These are phyloP conservation scores for Xylaria multiplex DNA, from an alignment of 2,329 filamentous ascomycete genomes.

Conservation along the genomic window DNA sequence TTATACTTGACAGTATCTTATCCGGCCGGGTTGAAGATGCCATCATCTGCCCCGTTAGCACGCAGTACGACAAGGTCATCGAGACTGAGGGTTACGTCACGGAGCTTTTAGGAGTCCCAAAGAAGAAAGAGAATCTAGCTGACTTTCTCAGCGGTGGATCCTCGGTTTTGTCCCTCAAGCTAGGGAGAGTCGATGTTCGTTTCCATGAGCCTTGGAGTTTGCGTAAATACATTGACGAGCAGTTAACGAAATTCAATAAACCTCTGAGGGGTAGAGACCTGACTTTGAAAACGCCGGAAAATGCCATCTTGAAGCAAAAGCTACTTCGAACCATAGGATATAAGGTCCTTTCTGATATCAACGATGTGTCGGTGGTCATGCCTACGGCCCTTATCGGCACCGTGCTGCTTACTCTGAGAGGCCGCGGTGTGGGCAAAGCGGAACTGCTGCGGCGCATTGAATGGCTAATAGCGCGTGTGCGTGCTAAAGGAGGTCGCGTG, in stretches of 20 bases:
- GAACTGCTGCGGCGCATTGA: slow-evolving; percentile 88
- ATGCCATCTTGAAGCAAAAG: slow-evolving; percentile 70
- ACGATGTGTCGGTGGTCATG: slow-evolving; percentile 96
- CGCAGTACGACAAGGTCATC: slow-evolving; percentile 98
- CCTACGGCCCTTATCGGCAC: slow-evolving; percentile 96
- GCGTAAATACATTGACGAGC: slow-evolving; percentile 80
- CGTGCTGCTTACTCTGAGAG: slow-evolving; percentile 87
- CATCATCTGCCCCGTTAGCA: slow-evolving; percentile 94
- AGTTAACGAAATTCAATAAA: slow-evolving; percentile 68
- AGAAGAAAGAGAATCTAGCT: slow-evolving; percentile 91
- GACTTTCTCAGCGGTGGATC: slow-evolving; percentile 88
- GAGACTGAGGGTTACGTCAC: slow-evolving; percentile 97
- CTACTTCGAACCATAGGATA: slow-evolving; percentile 89
- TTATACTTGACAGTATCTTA: slow-evolving; percentile 88
- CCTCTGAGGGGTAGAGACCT: slow-evolving; percentile 60
- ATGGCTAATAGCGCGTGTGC: slow-evolving; percentile 85
- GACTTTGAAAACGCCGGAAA: slow-evolving; percentile 59
- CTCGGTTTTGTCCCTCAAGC: slow-evolving; percentile 85
- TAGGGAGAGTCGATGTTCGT: slow-evolving; percentile 92
- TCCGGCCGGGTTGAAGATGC: slow-evolving; percentile 89
- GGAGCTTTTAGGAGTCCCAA: slow-evolving; percentile 91
- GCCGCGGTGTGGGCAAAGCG: slow-evolving; percentile 86
- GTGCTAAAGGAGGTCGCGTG: slow-evolving; percentile 87
- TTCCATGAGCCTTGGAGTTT: slow-evolving; percentile 98
- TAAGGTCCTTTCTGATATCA: slow-evolving; percentile 92